phyloP scores from a whole-genome alignment of 2,329 filamentous ascomycete species.

The Xylaria sp. region DNA sequence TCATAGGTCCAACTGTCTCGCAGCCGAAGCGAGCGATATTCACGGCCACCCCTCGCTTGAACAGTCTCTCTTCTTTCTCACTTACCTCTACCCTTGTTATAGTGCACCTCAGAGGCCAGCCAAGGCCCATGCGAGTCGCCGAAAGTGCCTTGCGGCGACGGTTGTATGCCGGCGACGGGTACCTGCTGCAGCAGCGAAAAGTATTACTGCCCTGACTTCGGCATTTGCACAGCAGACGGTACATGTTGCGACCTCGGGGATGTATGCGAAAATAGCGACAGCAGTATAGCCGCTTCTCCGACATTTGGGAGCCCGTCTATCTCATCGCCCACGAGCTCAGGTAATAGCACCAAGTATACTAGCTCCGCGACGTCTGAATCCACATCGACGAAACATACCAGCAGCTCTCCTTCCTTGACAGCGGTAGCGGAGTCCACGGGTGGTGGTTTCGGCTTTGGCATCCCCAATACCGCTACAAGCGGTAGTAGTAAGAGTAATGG shows the following conservation, averaged over 20 bases:
- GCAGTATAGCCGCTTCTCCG: slow-evolving; percentile 15
- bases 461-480: neutral
- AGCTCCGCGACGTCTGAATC: neutral
- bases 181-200: slow-evolving; percentile 41
- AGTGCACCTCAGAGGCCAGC: slow-evolving; percentile 22
- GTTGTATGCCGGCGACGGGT: slow-evolving; percentile 43
- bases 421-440: neutral
- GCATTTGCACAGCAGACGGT: slow-evolving; percentile 40
- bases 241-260: slow-evolving; percentile 38
- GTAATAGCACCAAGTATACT: neutral
- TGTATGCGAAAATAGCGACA: slow-evolving; percentile 29
- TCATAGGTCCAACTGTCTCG: neutral
- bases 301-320: slow-evolving; percentile 13
- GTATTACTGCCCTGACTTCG: slow-evolving; percentile 44
- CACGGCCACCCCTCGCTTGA: neutral
- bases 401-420: neutral
- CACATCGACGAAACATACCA: neutral
- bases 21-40: neutral
- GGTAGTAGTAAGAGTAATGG: neutral
- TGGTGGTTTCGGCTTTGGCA: neutral
- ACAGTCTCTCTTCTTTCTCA: neutral
- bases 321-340: neutral
- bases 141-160: slow-evolving; percentile 37
- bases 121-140: slow-evolving; percentile 31
- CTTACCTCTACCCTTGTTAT: slow-evolving; percentile 1